These are phyloP conservation scores for Antitrichia curtipendula DNA, from an alignment of 225 moss, liverwort and hornwort species.

Conservation along the genomic window DNA sequence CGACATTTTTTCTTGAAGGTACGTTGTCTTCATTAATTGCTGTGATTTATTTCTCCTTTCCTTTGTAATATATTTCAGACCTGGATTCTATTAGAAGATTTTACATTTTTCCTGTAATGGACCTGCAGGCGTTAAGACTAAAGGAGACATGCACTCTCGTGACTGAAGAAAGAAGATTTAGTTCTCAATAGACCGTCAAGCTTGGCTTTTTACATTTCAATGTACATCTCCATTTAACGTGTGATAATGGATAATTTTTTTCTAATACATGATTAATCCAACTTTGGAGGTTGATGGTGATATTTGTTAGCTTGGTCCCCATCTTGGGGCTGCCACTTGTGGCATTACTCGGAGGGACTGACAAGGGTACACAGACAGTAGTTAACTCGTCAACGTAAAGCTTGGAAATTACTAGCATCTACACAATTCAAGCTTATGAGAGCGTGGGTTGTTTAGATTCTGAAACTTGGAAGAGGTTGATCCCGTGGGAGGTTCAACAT, in stretches of 20 bases:
- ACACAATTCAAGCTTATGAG: not conserved
- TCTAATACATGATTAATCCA: not conserved
- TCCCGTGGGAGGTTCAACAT: not conserved
- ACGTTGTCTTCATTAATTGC: not conserved
- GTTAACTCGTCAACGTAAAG: not conserved
- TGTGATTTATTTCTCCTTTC: not conserved
- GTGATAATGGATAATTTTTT: conserved; percentile 18
- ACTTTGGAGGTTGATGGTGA: not conserved
- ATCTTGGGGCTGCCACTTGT: not conserved
- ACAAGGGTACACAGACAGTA: not conserved
- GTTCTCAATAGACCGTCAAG: conserved; percentile 16
- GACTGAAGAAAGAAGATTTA: not conserved
- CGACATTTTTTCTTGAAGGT: conserved; percentile 27
- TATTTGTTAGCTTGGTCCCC: not conserved
- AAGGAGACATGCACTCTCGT: not conserved
- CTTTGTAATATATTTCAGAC: not conserved
- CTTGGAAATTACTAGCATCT: not conserved
- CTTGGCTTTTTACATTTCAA: conserved; percentile 19
- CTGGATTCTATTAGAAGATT: not conserved
- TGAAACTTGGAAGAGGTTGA: not conserved
- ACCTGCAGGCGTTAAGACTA: conserved; percentile 13
- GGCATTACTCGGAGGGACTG: not conserved
- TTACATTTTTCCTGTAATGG: not conserved
- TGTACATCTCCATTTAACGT: conserved; percentile 12
- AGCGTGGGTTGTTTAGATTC: not conserved